Percentiles rank a stretch among this genome's conserved stretches.
Conservation (phyloP, 768 basidiomycete genomes). For the Podaxis sp. region DNA sequence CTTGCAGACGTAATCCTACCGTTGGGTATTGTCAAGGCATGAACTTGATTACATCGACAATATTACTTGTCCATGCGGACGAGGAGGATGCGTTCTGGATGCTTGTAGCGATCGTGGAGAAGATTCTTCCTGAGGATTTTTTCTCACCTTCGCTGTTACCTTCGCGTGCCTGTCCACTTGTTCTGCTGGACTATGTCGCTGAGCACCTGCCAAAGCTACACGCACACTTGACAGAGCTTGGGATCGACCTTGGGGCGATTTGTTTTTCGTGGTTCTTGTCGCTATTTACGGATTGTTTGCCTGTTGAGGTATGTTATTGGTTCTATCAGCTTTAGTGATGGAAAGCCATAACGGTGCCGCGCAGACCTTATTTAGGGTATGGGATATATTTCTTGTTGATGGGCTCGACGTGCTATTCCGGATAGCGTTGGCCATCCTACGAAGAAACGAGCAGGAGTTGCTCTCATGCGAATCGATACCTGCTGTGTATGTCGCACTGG, state of each 20-base stretch:
- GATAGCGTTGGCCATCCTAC: conserved; percentile 85
- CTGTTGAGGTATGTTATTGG: conserved; percentile 72
- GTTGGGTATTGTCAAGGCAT: conserved; percentile 97
- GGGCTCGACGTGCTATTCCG: conserved; percentile 91
- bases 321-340: not conserved
- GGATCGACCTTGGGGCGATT: conserved; percentile 89
- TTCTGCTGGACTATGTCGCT: conserved; percentile 84
- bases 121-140: conserved; percentile 87
- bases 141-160: conserved; percentile 91
- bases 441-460: conserved; percentile 81
- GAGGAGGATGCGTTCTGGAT: conserved; percentile 99
- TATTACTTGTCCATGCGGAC: conserved; percentile 88
- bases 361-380: conserved; percentile 91
- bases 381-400: conserved; percentile 95
- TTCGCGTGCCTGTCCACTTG: conserved; percentile 91
- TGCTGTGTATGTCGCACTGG: conserved; percentile 85
- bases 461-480: conserved; percentile 82
- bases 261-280: conserved; percentile 99
- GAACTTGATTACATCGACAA: conserved; percentile 94
- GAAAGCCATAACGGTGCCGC: conserved; percentile 7
- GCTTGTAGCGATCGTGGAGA: conserved; percentile 84
- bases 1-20: conserved; percentile 76
- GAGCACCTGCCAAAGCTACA: conserved; percentile 75
- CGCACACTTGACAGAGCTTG: conserved; percentile 72
- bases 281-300: conserved; percentile 93